Base-by-base conservation (phyloP, 495 filamentous ascomycete species). In the Parachaetomium inaequale region DNA sequence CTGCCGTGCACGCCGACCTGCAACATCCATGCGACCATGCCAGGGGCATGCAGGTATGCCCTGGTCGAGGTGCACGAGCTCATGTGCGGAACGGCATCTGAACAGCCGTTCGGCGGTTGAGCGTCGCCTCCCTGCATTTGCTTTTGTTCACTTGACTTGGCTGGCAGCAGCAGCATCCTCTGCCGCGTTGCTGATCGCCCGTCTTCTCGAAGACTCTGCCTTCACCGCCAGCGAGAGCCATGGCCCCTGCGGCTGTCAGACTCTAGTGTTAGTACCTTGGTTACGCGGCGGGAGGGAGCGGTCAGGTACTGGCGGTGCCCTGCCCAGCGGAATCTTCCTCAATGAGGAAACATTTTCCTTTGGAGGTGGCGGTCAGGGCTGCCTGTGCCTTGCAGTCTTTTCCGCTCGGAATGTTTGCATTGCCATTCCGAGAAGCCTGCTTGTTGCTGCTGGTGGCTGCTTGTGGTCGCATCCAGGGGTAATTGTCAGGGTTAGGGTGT, bases 1-100 rank as follows among this genome's bases (percentile, higher is more conserved):
- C 36, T 62, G 60, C 15, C 11, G 40, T 57, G 60, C 23, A 11
- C 47, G 12, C 15, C 23, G 26, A 45, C 50, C 19, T 52, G 55
- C 46, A 45, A 12, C 17, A 19, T 34, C n/a, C n/a, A n/a, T n/a
- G n/a, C n/a, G n/a, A n/a, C 36, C 36, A 40, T 40, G 52, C n/a
- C 32, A 55, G 23, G 12, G 52, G 11, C 15, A 40, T 55, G 52
- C 50, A 34, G 50, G 17, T 36, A 34, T 17, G 50, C 50, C 50
- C 50, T n/a, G 28, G 14, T n/a, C 19, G 11, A 26, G 7, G 29
- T 14, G 45, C 21, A 31, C 26, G 7, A 52, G 25, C 1, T 36
- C 19, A 6, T 23, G 29, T 32, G 4, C 12, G 50, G 15, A 10
- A 42, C 7, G 21, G 32, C 21, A 40, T 12, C 36, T 40, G 52